Base-by-base conservation (phyloP, 2,329 filamentous ascomycete genomes). In the Epichloe elymi region DNA sequence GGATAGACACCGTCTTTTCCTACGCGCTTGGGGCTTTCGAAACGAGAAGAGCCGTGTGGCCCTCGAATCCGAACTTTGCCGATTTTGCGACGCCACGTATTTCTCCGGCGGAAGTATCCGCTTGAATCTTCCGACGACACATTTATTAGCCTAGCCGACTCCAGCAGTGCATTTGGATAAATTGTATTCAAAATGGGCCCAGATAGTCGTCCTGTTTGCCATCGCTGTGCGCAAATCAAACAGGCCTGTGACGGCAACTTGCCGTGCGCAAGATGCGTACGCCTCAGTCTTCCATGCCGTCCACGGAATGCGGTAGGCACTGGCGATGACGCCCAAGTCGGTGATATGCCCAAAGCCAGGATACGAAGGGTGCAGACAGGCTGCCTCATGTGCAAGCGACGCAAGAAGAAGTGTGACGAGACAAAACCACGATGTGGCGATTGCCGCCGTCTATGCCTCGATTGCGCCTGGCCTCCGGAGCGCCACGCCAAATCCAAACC, bases 341-440 rank as follows among this genome's bases (percentile, higher is more conserved):
- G 54, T 5, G 57, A 64, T n/a, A 43, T 57, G 33, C 63, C 64
- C 50, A 67, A 65, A 54, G 64, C 63, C 4, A 61, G 60, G 39
- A 67, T 66, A 38, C 57, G 61, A 7, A 58, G 64, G 35, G 64
- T 66, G 4, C 64, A 67, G 57, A 67, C 65, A 35, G 70, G 70
- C 12, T 73, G 70, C 56, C 55, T 70, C 48, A 72, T 70, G 55
- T 73, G 70, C 59, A 70, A 71, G 56, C 63, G 63, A 26, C 66
- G 70, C 43, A 72, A 73, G 62, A 73, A 73, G 64, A 73, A 73
- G 58, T 74, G 70, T 58, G 70, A 73, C 53, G 71, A 74, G 59
- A 59, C 57, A 10, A 71, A 70, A 54, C 70, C 70, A 2, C 63
- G 63, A 41, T 73, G 70, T 54, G 62, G 63, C 35, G 64, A 67